Base-by-base conservation (phyloP, 768 basidiomycete genomes). In the Flagelloscypha sp. region DNA sequence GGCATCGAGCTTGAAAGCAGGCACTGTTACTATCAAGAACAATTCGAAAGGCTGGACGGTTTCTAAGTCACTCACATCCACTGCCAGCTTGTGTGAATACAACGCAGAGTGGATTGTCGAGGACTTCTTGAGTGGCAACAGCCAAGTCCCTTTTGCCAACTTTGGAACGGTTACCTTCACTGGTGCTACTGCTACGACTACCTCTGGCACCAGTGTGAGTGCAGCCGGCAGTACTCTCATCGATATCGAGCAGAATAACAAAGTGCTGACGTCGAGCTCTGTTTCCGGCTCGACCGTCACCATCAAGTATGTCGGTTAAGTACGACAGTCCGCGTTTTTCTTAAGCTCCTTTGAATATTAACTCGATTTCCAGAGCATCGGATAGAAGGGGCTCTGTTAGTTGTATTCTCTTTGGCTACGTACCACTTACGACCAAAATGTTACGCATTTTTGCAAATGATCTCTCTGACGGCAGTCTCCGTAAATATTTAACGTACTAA, bases 51-150 rank as follows among this genome's bases (percentile, higher is more conserved):
- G 53, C 43, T 42, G 47, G 48, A 40, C 47, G 20, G 52, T 59
- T 19, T 44, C 54, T 27, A 48, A 55, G 45, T 23, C 48, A 12
- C 47, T 60, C 48, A 50, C 48, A 9, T 57, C 56, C 21, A 38
- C 48, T 17, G 35, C 41, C 31, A 37, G 52, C 18, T 52, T 59
- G 30, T 59, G 57, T 48, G 46, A 56, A 45, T 37, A 54, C 50
- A 55, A 60, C 46, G 59, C 57, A 6, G 57, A 61, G 46, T 61
- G 59, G 59, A 59, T 61, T 37, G 56, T 61, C 17, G 59, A 61
- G 47, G 59, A 61, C 37, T 63, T 54, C 57, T n/a, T n/a, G n/a
- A n/a, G n/a, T n/a, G 36, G 40, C 41, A 17, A 20, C 37, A 36
- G 35, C 24, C 53, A 48, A 34, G 61, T 63, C n/a, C 55, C 57